phyloP scores from a whole-genome alignment of 108 stramenopile genomes.

The Cyclotella sp. region DNA sequence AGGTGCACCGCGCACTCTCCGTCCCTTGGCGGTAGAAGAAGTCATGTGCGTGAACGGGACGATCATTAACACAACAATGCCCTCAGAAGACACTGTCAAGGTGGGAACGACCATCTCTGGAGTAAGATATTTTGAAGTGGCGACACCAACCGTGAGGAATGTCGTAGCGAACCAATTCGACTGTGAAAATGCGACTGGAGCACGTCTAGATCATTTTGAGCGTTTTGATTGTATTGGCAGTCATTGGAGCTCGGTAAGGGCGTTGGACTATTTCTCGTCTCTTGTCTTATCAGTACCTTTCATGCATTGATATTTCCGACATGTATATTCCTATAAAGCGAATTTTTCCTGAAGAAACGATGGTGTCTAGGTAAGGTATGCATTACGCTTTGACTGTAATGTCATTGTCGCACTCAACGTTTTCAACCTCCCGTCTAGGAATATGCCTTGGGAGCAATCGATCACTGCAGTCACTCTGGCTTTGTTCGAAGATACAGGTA shows the following conservation, averaged over 20 bases:
- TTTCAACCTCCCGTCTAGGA: not conserved
- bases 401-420: too few relatives aligned
- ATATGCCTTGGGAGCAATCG: conserved; percentile 37
- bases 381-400: too few relatives aligned
- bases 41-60: conserved; percentile 26
- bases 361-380: not conserved
- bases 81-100: conserved; percentile 20
- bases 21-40: conserved; percentile 23
- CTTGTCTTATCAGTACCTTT: not conserved
- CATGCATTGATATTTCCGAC: not conserved
- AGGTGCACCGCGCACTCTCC: conserved; percentile 23
- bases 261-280: not conserved
- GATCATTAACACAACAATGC: conserved; percentile 14
- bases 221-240: conserved; percentile 29
- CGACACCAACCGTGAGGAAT: conserved; percentile 38
- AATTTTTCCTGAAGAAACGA: conserved; percentile 22
- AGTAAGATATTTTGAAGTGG: conserved; percentile 33
- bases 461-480: conserved; percentile 23
- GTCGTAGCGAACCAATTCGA: conserved; percentile 37
- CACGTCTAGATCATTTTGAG: conserved; percentile 36
- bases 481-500: conserved; percentile 25
- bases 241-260: conserved; percentile 37
- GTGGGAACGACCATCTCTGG: conserved; percentile 15
- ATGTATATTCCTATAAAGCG: not conserved
- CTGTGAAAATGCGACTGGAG: conserved; percentile 25